phyloP scores from a whole-genome alignment of 345 rosid genomes.

The Citrus sp. region DNA sequence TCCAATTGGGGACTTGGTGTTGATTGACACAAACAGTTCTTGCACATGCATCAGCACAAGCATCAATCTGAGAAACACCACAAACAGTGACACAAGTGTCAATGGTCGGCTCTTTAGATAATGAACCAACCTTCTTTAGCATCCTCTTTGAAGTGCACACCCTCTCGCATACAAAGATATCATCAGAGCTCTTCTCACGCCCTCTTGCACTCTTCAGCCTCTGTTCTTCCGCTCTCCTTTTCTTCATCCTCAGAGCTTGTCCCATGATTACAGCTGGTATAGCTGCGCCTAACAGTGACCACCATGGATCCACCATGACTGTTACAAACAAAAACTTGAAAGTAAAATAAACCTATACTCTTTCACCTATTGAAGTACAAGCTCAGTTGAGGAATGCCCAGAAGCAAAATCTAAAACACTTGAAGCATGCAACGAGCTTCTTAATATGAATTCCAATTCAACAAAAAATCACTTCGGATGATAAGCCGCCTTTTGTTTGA shows the following conservation, averaged over 20 bases:
- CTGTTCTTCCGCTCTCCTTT: conserved; percentile 49
- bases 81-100: conserved; percentile 64
- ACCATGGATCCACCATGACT: conserved; percentile 59
- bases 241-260: conserved; percentile 51
- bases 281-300: conserved; percentile 53
- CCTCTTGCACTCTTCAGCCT: conserved; percentile 48
- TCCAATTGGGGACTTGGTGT: conserved; percentile 72
- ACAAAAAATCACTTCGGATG: neutral
- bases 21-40: conserved; percentile 59
- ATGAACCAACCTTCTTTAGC: conserved; percentile 59
- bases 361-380: neutral
- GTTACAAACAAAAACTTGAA: conserved; percentile 1
- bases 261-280: conserved; percentile 52
- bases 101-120: conserved; percentile 51
- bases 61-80: conserved; percentile 63
- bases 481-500: neutral
- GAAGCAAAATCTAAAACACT: neutral
- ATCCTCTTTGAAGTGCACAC: conserved; percentile 69
- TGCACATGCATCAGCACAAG: conserved; percentile 62
- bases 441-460: neutral
- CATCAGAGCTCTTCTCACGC: conserved; percentile 56
- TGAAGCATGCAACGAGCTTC: neutral
- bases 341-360: neutral
- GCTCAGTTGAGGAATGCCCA: neutral
- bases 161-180: conserved; percentile 64